Evolutionary conservation across 139 green algal genomes (phyloP).

Genomic region (Limnomonas spitsbergensis): DNA sequence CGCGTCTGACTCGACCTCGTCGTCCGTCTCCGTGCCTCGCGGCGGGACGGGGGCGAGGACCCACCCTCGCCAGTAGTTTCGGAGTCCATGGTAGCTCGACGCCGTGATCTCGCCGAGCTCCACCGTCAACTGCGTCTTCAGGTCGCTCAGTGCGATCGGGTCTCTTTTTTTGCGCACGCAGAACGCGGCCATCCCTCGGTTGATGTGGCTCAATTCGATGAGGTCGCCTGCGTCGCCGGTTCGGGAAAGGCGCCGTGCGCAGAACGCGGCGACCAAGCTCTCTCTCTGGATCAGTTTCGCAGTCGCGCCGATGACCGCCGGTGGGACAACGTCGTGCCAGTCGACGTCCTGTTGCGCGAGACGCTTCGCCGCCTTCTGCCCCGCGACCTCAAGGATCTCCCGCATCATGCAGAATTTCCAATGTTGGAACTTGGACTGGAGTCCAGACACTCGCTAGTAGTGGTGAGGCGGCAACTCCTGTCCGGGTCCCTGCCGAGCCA

Average conservation of each 20-base stretch:
- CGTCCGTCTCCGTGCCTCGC: background rate
- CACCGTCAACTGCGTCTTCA: background rate
- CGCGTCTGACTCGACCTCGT: background rate
- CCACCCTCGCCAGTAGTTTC: background rate
- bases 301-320: background rate
- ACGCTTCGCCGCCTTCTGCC: background rate
- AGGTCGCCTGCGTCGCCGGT: background rate
- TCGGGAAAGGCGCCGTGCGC: background rate
- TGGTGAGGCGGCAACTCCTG: background rate
- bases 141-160: background rate
- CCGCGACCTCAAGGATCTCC: background rate
- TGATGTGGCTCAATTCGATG: background rate
- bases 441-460: background rate
- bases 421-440: background rate
- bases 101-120: background rate
- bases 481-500: background rate
- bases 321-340: background rate
- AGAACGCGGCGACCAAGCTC: background rate
- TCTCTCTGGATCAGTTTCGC: background rate
- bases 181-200: background rate
- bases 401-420: slow-evolving; percentile 17
- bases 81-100: background rate
- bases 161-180: background rate
- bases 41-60: background rate
- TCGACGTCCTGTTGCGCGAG: background rate